Evolutionary conservation across 805 yeast species (phyloP).

Genomic region (Pichia cephalocereana): DNA sequence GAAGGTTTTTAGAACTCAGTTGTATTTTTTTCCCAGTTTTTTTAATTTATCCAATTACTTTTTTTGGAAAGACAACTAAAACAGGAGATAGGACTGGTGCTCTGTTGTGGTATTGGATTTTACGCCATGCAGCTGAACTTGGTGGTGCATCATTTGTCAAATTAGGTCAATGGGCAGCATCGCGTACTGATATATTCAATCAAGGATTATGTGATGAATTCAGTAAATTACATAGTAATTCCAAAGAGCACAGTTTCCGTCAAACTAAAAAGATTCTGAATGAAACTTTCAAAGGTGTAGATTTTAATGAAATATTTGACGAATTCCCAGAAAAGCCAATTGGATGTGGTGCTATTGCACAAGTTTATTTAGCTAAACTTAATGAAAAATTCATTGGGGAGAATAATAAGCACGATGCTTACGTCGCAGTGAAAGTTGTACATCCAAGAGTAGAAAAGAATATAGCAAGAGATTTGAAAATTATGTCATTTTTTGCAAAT

Average conservation of each 20-base stretch:
- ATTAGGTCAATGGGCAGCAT: slow-evolving; percentile 98
- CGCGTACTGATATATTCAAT: slow-evolving; percentile 89
- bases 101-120: slow-evolving; percentile 55
- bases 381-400: slow-evolving; percentile 30
- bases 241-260: slow-evolving; percentile 57
- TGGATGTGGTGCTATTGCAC: slow-evolving; percentile 99
- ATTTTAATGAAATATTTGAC: slow-evolving; percentile 69
- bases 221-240: slow-evolving; percentile 73
- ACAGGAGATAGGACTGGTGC: slow-evolving; percentile 50
- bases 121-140: slow-evolving; percentile 59
- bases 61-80: slow-evolving; percentile 37
- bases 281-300: slow-evolving; percentile 43
- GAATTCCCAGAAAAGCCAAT: slow-evolving; percentile 68
- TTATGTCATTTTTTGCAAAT: slow-evolving; percentile 76
- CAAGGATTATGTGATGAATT: slow-evolving; percentile 67
- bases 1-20: slow-evolving; percentile 62
- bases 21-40: slow-evolving; percentile 63
- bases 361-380: slow-evolving; percentile 73
- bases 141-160: slow-evolving; percentile 92
- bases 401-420: slow-evolving; percentile 32
- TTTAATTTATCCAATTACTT: slow-evolving; percentile 51
- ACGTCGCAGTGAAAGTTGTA: slow-evolving; percentile 84
- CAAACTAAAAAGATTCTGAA: slow-evolving; percentile 52
- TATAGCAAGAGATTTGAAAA: slow-evolving; percentile 70
- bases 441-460: slow-evolving; percentile 77